Evolutionary conservation across 148 eudicot species (phyloP).

Genomic region (Arbutus unedo): DNA sequence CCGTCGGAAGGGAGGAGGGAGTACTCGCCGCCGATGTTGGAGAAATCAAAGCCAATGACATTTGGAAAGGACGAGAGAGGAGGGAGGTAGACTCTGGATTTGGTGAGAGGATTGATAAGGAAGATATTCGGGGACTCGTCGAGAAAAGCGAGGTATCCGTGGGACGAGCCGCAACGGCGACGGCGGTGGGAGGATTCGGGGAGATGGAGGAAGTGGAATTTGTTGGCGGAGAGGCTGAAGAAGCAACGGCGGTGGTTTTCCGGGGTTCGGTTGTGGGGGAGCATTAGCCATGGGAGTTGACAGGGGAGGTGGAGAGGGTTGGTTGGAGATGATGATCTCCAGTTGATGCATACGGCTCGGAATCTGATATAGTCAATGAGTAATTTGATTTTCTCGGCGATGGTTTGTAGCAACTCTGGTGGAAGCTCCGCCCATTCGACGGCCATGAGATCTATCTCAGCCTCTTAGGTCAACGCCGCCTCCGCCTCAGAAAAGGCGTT

Average conservation of each 20-base stretch:
- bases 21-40: constrained; percentile 58
- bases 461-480: too few relatives aligned
- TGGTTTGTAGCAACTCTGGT: constrained; percentile 44
- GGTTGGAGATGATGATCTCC: constrained; percentile 38
- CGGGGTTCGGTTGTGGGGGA: constrained; percentile 28
- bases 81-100: constrained; percentile 35
- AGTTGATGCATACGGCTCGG: constrained; percentile 54
- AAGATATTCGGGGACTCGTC: constrained; percentile 47
- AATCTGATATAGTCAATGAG: constrained; percentile 52
- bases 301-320: constrained; percentile 37
- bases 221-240: constrained; percentile 33
- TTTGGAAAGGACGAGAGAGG: constrained; percentile 63
- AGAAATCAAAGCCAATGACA: constrained; percentile 43
- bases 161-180: constrained; percentile 64
- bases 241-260: constrained; percentile 30
- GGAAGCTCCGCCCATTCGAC: constrained; percentile 62
- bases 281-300: constrained; percentile 79
- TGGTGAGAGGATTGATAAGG: constrained; percentile 56
- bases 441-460: constrained; percentile 7
- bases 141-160: constrained; percentile 53
- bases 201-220: constrained; percentile 33
- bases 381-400: constrained; percentile 32
- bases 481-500: too few relatives aligned
- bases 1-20: constrained; percentile 24
- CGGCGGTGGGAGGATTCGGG: constrained; percentile 43